Evolutionary conservation across 345 rosid genomes (phyloP).

Genomic region (Xanthoceras sorbifolium): DNA sequence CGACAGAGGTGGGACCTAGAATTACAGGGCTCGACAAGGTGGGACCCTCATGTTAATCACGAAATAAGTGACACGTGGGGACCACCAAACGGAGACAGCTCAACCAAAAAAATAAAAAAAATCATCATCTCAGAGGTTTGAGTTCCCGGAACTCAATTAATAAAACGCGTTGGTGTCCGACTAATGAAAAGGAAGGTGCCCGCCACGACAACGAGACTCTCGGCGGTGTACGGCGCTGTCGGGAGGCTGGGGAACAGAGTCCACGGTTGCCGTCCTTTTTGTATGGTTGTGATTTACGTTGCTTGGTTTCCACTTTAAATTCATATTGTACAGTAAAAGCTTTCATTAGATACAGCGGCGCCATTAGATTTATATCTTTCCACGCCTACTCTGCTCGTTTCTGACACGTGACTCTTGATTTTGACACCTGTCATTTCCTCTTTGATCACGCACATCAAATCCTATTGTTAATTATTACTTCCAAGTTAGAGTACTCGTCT

Average conservation of each 20-base stretch:
- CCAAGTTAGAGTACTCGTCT: too few relatives aligned
- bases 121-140: too few relatives aligned
- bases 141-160: constrained; percentile 15
- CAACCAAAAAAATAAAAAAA: neutral
- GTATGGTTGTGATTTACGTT: neutral
- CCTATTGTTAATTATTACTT: too few relatives aligned
- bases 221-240: constrained; percentile 24
- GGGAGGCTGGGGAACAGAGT: constrained; percentile 5
- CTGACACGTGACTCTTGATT: constrained; percentile 23
- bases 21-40: constrained; percentile 25
- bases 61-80: constrained; percentile 8
- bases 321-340: neutral
- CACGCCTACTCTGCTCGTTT: constrained; percentile 5
- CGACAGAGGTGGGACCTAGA: constrained; percentile 42
- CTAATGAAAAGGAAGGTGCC: too few relatives aligned
- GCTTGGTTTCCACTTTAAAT: neutral
- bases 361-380: constrained; percentile 16
- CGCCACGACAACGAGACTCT: too few relatives aligned
- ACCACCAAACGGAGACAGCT: constrained; percentile 11
- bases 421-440: neutral
- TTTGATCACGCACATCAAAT: neutral
- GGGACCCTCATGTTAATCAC: constrained; percentile 18
- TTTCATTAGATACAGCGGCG: neutral
- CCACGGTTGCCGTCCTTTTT: neutral
- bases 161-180: constrained; percentile 16